These are phyloP conservation scores for Leccinum subgranulosum DNA, from an alignment of 768 basidiomycete genomes.

Conservation along the genomic window DNA sequence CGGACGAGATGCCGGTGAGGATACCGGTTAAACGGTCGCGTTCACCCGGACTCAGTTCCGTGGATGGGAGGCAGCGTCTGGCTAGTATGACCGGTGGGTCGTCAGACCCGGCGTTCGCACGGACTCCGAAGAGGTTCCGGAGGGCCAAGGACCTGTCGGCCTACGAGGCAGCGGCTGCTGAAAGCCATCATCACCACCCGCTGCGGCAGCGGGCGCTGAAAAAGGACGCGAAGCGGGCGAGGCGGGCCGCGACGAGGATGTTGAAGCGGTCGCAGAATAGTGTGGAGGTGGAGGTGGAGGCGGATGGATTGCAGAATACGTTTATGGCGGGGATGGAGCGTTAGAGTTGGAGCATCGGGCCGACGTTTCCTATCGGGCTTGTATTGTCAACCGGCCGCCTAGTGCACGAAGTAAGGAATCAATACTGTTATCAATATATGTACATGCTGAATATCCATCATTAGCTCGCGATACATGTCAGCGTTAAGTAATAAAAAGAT, in stretches of 20 bases:
- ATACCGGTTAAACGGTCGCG: slow-evolving; percentile 28
- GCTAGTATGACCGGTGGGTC: not conserved
- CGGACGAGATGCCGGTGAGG: slow-evolving; percentile 35
- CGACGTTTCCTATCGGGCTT: not conserved
- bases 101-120: not conserved
- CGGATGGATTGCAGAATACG: slow-evolving; percentile 18
- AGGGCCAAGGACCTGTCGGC: slow-evolving; percentile 51
- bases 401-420: not conserved
- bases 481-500: no score
- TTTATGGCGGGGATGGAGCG: slow-evolving; percentile 22
- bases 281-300: slow-evolving; percentile 31
- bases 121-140: slow-evolving; percentile 56
- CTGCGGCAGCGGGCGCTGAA: slow-evolving; percentile 58
- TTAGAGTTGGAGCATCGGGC: slow-evolving; percentile 1
- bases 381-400: no score
- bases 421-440: not conserved
- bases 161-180: slow-evolving; percentile 49
- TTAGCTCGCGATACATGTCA: no score
- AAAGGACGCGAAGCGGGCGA: slow-evolving; percentile 59
- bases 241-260: slow-evolving; percentile 45
- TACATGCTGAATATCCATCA: no score
- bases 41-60: slow-evolving; percentile 7
- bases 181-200: slow-evolving; percentile 32
- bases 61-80: not conserved
- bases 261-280: slow-evolving; percentile 17